Evolutionary conservation across 1,139 yeast species (phyloP), one percentile per base, ranked within the genome.

Genomic region (Taphrina betulina): DNA sequence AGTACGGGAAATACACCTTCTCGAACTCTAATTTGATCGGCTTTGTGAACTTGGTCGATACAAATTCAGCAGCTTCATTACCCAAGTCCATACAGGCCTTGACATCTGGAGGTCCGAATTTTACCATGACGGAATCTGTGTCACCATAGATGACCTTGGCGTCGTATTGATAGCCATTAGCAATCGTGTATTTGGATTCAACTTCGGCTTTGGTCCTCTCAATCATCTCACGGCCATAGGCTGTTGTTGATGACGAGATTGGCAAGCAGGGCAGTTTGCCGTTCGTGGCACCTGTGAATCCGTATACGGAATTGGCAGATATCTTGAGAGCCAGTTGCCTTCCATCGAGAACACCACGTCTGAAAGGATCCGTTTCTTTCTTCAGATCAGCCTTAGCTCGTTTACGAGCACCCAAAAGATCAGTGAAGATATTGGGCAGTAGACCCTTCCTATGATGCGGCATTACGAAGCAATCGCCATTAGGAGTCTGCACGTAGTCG

Each of bases 91-190:
- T 94, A 64, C 96, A 87, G 29, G 85, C 84, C 58, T 76, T 81
- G 60, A 92, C 70, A 66, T 89, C 95, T n/a, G 75, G 73, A 37
- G 83, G 80, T 1, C 99, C 99, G 72, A 94, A 94, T 67, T 88
- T 89, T 43, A 94, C 96, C 98, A 94, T 94, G 16, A 94, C 99
- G 5, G 98, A 94, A 78, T 94, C 99, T 0, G 99, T 94, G 72
- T 94, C 99, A 74, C 99, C 99, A 69, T 94, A 94, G 42, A 94
- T 85, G 60, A 94, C 98, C 63, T 84, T 79, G 0, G 97, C 85
- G 71, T 94, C 95, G 67, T 78, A 82, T 17, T 79, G 77, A 65
- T 76, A 85, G 1, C 97, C 97, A 69, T 92, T 89, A 57, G 80
- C 81, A 29, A 81, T 83, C 12, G 83, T 78, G 66, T 89, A 94